Evolutionary conservation across 352 stramenopile genomes (phyloP).

Genomic region (Hyaloperonospora brassicae): DNA sequence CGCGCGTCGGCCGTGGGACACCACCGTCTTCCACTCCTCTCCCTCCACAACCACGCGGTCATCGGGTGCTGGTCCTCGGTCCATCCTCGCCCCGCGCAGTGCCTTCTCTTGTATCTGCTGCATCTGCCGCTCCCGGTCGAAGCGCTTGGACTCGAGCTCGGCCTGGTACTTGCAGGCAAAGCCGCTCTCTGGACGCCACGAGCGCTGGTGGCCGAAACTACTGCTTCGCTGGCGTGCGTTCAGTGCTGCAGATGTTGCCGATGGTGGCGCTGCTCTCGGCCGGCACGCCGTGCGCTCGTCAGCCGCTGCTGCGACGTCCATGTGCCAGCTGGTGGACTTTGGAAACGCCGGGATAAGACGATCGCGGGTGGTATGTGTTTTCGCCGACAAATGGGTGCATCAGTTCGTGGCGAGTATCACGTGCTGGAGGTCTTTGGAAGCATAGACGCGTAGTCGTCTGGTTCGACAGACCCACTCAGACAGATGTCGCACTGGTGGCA

Average conservation of each 20-base stretch:
- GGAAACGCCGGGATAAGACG: slow-evolving; percentile 18
- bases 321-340: slow-evolving; percentile 19
- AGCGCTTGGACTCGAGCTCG: slow-evolving; percentile 25
- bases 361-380: too few relatives aligned
- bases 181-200: slow-evolving; percentile 29
- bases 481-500: too few relatives aligned
- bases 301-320: slow-evolving; percentile 15
- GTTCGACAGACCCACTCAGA: too few relatives aligned
- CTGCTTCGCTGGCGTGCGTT: slow-evolving; percentile 19
- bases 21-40: slow-evolving; percentile 33
- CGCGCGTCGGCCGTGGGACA: slow-evolving; percentile 24
- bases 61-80: slow-evolving; percentile 19
- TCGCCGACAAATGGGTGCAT: too few relatives aligned
- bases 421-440: too few relatives aligned
- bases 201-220: slow-evolving; percentile 26
- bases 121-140: slow-evolving; percentile 18
- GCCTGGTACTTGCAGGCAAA: slow-evolving; percentile 31
- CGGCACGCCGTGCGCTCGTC: slow-evolving; percentile 6
- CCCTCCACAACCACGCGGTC: slow-evolving; percentile 20
- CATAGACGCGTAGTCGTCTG: too few relatives aligned
- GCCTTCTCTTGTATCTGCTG: slow-evolving; percentile 24
- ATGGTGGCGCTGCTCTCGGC: not conserved
- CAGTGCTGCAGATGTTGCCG: not conserved
- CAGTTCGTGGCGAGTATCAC: too few relatives aligned
- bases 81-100: slow-evolving; percentile 7